Evolutionary conservation across 2,329 filamentous ascomycete genomes (phyloP), one percentile per base, ranked within the genome.

Genomic region (Trichoderma afroharzianum): DNA sequence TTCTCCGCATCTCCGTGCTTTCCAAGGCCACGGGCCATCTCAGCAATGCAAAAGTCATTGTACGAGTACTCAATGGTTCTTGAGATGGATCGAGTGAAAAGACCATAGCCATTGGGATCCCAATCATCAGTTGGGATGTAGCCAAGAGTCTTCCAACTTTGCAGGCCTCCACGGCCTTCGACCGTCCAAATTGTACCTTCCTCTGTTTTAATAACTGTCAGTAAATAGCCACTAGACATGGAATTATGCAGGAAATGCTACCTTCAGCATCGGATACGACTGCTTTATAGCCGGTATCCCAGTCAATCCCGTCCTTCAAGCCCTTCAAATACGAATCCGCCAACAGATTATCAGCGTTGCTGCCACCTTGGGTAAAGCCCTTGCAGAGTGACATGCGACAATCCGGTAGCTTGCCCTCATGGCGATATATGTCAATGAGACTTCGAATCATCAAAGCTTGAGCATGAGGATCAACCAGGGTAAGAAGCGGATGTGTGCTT

Each of bases 61-160:
- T 95, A 95, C 0, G 91, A 90, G 77, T 95, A 95, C 78, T 95
- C 93, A 5, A 95, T 88, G 0, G 91, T 94, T 3, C 93, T 86
- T 2, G 90, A 93, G 33, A 95, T 87, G 70, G 87, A 91, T 7
- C 93, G 88, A 0, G 91, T 92, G 75, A 88, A 86, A 0, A 90
- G 86, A 0, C 92, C 92, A 2, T 85, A 85, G 9, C 90, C 90
- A 43, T 86, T 83, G 0, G 84, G 83, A 76, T 94, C 92, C 32
- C 85, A 85, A 77, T 94, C 90, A 72, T 93, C 86, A 1, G 84
- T 86, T 0, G 93, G 92, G 26, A 95, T 93, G 77, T 92, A 95
- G 7, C 90, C 88, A 0, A 93, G 83, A 0, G 78, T 83, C 77
- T 93, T 92, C 92, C 92, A 95, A 76, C 89, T 91, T 9, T 84